These are phyloP conservation scores for Oxytropis ochrocephala DNA, from an alignment of 306 rosid genomes.

Conservation along the genomic window DNA sequence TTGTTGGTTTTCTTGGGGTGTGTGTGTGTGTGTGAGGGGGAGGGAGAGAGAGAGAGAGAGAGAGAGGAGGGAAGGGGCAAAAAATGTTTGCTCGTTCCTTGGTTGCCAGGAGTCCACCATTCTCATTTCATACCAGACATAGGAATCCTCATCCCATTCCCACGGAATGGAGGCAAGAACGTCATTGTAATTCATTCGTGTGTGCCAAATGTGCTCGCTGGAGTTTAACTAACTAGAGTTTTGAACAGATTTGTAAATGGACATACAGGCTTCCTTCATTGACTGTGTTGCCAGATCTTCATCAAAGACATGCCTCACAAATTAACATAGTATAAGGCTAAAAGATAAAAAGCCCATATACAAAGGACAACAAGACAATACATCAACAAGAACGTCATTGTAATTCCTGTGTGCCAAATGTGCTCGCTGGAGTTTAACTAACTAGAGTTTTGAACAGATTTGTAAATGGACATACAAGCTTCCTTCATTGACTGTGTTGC, in stretches of 20 bases:
- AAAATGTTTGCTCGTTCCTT: background rate
- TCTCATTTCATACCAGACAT: conserved; percentile 9
- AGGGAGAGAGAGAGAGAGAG: no score
- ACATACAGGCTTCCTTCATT: background rate
- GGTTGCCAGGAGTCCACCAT: background rate
- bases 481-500: conserved; percentile 1
- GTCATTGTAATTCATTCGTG: background rate
- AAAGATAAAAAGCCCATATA: background rate
- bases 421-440: background rate
- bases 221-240: background rate
- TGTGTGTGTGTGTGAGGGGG: no score
- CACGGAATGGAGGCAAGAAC: background rate
- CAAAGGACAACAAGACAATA: background rate
- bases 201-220: background rate
- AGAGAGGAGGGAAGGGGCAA: background rate
- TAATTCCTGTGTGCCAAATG: background rate
- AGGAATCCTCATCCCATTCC: background rate
- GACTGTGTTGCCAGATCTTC: background rate
- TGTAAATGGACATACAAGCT: background rate
- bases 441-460: background rate
- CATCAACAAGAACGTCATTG: background rate
- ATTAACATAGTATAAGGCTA: background rate
- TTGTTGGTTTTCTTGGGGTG: no score
- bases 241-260: conserved; percentile 1
- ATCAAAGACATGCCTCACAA: conserved; percentile 1